phyloP scores from a whole-genome alignment of 139 green algal genomes.

The Ettlia oleoabundans region DNA sequence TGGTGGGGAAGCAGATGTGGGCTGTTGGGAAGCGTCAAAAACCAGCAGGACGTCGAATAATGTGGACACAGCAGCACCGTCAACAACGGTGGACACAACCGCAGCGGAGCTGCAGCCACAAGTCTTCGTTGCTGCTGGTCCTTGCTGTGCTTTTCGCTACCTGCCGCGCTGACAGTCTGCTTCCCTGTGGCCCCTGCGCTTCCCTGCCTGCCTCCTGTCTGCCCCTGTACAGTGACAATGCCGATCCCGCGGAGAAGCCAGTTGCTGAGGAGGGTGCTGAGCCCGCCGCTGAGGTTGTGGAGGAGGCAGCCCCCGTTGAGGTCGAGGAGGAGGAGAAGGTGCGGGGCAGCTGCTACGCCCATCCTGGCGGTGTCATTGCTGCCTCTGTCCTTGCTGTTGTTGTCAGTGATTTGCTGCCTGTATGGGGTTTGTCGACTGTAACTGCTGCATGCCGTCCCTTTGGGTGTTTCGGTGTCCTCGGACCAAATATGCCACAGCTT shows the following conservation, averaged over 20 bases:
- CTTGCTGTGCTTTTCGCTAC: too few species aligned
- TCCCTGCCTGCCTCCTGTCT: neutral
- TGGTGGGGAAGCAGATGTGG: neutral
- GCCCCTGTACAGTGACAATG: neutral
- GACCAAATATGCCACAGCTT: too few species aligned
- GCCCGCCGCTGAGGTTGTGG: conserved; percentile 26
- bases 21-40: neutral
- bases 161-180: too few species aligned
- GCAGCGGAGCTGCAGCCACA: too few species aligned
- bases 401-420: neutral
- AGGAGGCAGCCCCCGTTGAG: conserved; percentile 40
- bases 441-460: neutral
- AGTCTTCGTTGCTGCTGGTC: too few species aligned
- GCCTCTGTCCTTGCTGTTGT: neutral
- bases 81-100: too few species aligned
- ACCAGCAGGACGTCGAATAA: too few species aligned
- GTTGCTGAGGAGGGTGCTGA: conserved; percentile 38
- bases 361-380: neutral
- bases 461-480: too few species aligned
- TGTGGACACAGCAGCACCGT: neutral
- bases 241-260: conserved; percentile 41
- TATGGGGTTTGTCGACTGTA: too few species aligned
- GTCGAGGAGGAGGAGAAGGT: conserved; percentile 58
- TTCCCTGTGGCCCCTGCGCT: too few species aligned
- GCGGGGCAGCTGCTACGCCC: neutral